Evolutionary conservation across 2,329 filamentous ascomycete species (phyloP).

Genomic region (Verticillium isaacii): DNA sequence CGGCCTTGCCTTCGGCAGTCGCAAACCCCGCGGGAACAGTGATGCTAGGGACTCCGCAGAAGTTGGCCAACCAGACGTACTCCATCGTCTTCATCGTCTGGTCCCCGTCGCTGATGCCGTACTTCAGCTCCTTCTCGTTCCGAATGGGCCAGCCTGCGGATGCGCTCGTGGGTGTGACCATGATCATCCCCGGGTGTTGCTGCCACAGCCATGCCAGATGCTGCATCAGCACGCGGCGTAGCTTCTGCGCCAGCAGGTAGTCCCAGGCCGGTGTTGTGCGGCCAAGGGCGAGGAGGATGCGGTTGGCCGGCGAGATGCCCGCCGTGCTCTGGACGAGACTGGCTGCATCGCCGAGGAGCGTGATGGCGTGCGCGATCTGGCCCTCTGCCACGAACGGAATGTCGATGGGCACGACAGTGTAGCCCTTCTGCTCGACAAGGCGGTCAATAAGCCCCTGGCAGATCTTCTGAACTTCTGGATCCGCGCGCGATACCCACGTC

Average conservation of each 20-base stretch:
- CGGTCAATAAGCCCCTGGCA: conserved; percentile 42
- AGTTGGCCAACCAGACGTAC: conserved; percentile 48
- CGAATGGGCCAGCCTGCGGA: conserved; percentile 41
- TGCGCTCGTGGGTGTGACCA: conserved; percentile 63
- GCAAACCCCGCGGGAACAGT: conserved; percentile 41
- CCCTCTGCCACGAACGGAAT: conserved; percentile 58
- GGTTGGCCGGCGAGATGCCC: conserved; percentile 55
- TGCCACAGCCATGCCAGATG: conserved; percentile 66
- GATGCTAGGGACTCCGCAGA: conserved; percentile 42
- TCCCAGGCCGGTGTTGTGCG: conserved; percentile 60
- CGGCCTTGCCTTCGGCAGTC: conserved; percentile 25
- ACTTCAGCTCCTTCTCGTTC: conserved; percentile 25
- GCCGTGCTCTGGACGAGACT: conserved; percentile 39
- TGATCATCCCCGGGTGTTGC: conserved; percentile 61
- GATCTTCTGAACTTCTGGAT: conserved; percentile 35
- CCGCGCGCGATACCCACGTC: conserved; percentile 54
- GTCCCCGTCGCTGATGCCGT: conserved; percentile 41
- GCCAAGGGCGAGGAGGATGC: conserved; percentile 61
- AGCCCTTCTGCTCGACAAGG: conserved; percentile 47
- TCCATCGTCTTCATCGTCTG: conserved; percentile 41
- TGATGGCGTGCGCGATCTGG: conserved; percentile 68
- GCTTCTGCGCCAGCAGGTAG: conserved; percentile 63
- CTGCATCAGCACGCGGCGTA: conserved; percentile 64
- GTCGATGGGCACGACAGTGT: conserved; percentile 48
- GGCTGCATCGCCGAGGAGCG: conserved; percentile 61